A percentile compares a stretch with the other conserved stretches of the same genome.
phyloP scores from a whole-genome alignment of 176 grass and related monocot genomes.

The Triticum dicoccoides region DNA sequence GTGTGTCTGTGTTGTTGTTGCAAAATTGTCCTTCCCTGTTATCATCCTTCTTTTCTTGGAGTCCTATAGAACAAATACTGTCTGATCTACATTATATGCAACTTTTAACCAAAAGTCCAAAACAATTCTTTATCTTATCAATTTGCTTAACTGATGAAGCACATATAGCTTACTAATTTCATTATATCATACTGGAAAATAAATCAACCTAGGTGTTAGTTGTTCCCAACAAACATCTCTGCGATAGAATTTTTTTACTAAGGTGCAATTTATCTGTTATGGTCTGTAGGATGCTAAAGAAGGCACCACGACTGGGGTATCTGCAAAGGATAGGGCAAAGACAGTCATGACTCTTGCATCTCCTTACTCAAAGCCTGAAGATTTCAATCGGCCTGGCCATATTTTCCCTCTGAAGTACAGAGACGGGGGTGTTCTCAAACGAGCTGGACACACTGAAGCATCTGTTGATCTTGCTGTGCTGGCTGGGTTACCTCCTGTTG shows the following conservation, averaged over 20 bases:
- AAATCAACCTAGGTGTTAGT: not conserved
- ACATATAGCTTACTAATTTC: not conserved
- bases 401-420: conserved; percentile 91
- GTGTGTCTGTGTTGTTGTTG: too few species aligned
- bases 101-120: not conserved
- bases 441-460: conserved; percentile 90
- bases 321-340: conserved; percentile 78
- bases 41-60: not conserved
- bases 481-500: conserved; percentile 68
- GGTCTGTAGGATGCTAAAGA: conserved; percentile 77
- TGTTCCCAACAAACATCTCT: not conserved
- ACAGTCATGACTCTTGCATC: conserved; percentile 75
- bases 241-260: not conserved
- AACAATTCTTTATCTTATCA: not conserved
- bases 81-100: not conserved
- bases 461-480: conserved; percentile 77
- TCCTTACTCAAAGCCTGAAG: conserved; percentile 58
- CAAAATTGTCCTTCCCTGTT: not conserved
- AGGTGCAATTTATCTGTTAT: conserved; percentile 14
- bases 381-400: conserved; percentile 88
- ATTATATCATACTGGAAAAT: not conserved
- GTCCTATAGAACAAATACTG: not conserved
- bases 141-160: not conserved
- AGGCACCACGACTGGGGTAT: conserved; percentile 84
- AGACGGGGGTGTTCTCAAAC: conserved; percentile 90